Evolutionary conservation across 768 basidiomycete species (phyloP).

Genomic region (Suillus subaureus): DNA sequence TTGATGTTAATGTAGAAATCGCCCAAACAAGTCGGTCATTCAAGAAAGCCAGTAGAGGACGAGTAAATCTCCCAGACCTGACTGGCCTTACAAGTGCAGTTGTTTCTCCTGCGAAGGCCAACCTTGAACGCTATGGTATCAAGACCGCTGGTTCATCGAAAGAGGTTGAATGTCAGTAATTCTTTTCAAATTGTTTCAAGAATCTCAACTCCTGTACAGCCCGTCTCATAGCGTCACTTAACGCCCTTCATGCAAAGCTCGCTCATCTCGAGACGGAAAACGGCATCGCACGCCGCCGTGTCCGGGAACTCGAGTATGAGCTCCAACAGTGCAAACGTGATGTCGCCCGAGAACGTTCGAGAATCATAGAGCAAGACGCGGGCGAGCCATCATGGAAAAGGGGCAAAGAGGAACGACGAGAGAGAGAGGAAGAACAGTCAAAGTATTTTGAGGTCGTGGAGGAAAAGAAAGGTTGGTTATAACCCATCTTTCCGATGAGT

Average conservation of each 20-base stretch:
- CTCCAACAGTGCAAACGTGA: conserved; percentile 84
- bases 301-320: conserved; percentile 87
- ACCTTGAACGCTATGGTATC: conserved; percentile 53
- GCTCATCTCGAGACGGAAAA: conserved; percentile 81
- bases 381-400: conserved; percentile 29
- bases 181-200: not conserved
- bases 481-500: not conserved
- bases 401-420: conserved; percentile 29
- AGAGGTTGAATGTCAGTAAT: conserved; percentile 63
- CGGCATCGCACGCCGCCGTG: conserved; percentile 74
- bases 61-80: conserved; percentile 74
- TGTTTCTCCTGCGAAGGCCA: conserved; percentile 66
- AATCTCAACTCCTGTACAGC: conserved; percentile 38
- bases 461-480: conserved; percentile 80
- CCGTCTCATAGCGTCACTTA: conserved; percentile 63
- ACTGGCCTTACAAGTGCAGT: conserved; percentile 83
- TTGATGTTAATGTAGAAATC: conserved; percentile 12
- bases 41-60: conserved; percentile 35
- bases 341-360: conserved; percentile 67
- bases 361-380: conserved; percentile 57
- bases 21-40: conserved; percentile 14
- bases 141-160: conserved; percentile 47
- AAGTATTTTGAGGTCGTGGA: conserved; percentile 80
- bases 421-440: conserved; percentile 41
- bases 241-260: conserved; percentile 66